These are phyloP conservation scores for Cordyceps pruinosa DNA, from an alignment of 2,329 filamentous ascomycete genomes.

Conservation along the genomic window DNA sequence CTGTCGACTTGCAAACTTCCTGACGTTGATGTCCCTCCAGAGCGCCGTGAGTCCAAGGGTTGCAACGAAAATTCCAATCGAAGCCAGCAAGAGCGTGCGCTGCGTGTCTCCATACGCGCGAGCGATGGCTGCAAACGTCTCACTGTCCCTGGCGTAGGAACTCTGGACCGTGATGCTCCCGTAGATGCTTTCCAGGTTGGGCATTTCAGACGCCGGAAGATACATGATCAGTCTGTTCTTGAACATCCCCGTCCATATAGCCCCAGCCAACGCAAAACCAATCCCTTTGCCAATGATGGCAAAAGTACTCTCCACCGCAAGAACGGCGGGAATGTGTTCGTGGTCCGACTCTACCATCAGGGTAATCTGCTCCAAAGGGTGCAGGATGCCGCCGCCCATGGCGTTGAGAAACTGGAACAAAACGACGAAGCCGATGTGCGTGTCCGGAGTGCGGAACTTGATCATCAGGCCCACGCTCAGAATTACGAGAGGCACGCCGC, in stretches of 20 bases:
- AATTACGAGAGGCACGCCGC: constrained; percentile 48
- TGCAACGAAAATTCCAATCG: constrained; percentile 36
- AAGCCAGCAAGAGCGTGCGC: constrained; percentile 43
- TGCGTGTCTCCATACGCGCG: constrained; percentile 52
- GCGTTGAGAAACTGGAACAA: constrained; percentile 57
- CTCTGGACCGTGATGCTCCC: constrained; percentile 46
- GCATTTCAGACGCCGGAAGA: constrained; percentile 34
- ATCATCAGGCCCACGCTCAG: constrained; percentile 53
- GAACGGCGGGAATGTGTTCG: constrained; percentile 51
- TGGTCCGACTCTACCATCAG: constrained; percentile 54
- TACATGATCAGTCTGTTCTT: constrained; percentile 41
- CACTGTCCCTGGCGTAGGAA: constrained; percentile 41
- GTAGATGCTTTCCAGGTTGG: constrained; percentile 36
- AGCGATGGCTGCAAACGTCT: constrained; percentile 49
- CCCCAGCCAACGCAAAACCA: constrained; percentile 52
- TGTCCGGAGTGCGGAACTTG: constrained; percentile 46
- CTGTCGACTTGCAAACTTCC: background rate
- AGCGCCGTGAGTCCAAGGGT: constrained; percentile 26
- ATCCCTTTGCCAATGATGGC: constrained; percentile 54
- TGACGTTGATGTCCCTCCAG: constrained; percentile 46
- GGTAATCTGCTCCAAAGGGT: constrained; percentile 54
- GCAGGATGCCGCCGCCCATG: constrained; percentile 50
- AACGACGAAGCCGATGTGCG: constrained; percentile 46
- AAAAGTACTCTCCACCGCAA: constrained; percentile 55
- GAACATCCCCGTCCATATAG: constrained; percentile 58